Conservation (phyloP, 495 filamentous ascomycete genomes). For the Penicillium silybi region DNA sequence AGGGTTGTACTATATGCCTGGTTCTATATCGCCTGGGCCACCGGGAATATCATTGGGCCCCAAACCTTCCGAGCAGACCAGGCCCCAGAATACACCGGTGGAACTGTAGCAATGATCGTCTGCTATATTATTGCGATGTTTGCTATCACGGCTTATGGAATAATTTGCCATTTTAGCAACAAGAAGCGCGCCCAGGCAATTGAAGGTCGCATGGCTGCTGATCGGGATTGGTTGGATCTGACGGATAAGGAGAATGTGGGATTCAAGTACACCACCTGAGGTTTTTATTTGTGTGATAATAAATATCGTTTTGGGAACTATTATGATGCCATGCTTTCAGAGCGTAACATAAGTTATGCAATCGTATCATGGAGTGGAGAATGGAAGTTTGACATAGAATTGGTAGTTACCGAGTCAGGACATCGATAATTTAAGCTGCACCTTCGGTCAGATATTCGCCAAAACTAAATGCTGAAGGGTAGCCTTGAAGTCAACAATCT, state of each 20-base stretch:
- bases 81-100: slow-evolving; percentile 42
- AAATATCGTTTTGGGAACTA: no score
- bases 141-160: slow-evolving; percentile 17
- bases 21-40: slow-evolving; percentile 28
- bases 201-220: slow-evolving; percentile 10
- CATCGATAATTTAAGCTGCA: no score
- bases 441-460: no score
- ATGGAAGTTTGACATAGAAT: no score
- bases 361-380: no score
- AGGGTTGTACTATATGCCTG: slow-evolving; percentile 12
- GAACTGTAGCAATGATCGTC: slow-evolving; percentile 28
- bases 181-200: slow-evolving; percentile 8
- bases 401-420: no score
- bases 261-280: slow-evolving; percentile 26
- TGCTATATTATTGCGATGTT: slow-evolving; percentile 22
- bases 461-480: no score
- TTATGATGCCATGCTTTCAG: no score
- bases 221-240: slow-evolving; percentile 13
- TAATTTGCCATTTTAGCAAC: slow-evolving; percentile 19
- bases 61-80: slow-evolving; percentile 55
- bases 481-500: no score
- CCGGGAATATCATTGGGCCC: slow-evolving; percentile 55
- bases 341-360: no score
- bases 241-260: slow-evolving; percentile 31
- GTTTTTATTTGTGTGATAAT: no score